phyloP scores from a whole-genome alignment of 1,284 basidiomycete genomes.

The Cronartium quercuum region DNA sequence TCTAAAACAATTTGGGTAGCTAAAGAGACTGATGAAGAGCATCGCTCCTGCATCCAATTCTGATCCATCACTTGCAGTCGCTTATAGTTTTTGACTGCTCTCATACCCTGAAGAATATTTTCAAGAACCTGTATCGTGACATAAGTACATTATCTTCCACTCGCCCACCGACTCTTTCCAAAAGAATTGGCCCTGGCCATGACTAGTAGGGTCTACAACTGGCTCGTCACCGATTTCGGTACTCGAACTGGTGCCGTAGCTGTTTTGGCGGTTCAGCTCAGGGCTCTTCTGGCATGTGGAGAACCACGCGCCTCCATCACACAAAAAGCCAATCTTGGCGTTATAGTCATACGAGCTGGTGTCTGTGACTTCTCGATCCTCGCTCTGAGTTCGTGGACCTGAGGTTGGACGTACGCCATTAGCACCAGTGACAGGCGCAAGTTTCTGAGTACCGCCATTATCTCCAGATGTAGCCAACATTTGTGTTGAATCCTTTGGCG shows the following conservation, averaged over 20 bases:
- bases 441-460: not conserved
- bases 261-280: not conserved
- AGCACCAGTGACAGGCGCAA: too few species aligned
- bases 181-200: conserved; percentile 19
- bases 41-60: not conserved
- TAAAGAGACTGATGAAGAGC: not conserved
- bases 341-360: conserved; percentile 27
- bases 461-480: not conserved
- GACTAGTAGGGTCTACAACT: not conserved
- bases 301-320: conserved; percentile 21
- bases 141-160: conserved; percentile 36
- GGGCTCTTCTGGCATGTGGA: not conserved
- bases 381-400: not conserved
- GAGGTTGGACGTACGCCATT: not conserved
- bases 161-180: conserved; percentile 33
- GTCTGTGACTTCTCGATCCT: conserved; percentile 14
- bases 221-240: not conserved
- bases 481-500: conserved; percentile 2
- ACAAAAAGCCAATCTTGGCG: conserved; percentile 24
- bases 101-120: too few species aligned
- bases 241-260: not conserved
- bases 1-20: not conserved
- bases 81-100: too few species aligned
- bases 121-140: conserved; percentile 12
- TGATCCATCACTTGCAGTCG: not conserved